Evolutionary conservation across 2,329 filamentous ascomycete genomes (phyloP), one percentile per base, ranked within the genome.

Genomic region (Fusarium torulosum): DNA sequence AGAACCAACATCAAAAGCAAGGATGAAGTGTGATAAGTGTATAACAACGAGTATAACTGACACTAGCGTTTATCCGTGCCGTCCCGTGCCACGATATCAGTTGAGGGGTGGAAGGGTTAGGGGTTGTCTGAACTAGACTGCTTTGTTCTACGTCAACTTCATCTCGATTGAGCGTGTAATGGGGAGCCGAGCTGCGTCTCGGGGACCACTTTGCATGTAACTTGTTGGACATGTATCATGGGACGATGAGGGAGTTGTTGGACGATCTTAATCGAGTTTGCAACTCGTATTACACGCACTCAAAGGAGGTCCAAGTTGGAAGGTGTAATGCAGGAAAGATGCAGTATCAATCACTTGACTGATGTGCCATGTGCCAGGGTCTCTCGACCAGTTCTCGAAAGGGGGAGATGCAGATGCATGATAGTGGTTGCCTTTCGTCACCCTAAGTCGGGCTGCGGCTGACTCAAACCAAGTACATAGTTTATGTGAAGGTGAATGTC

Each of bases 271-370:
- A 52, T 69, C 42, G 42, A 59, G 56, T 42, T 53, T 53, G 52
- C 49, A 67, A 54, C 37, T 72, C 69, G 71, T 65, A 69, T 69
- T 60, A 42, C 50, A 51, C 51, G 52, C 41, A 53, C 45, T 43
- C 37, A 38, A 49, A 23, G 44, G 17, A 51, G 50, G 25, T 64
- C 58, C 40, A 67, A 67, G 63, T 61, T 43, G 63, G 66, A 71
- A 71, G 62, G 52, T 61, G 62, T 7, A 49, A 63, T 52, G 56
- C 55, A 55, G 15, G 50, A 40, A 54, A 37, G 59, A 59, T 62
- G 57, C 59, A 64, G 58, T 59, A 65, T 52, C 59, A 74, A 71
- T 76, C 74, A 75, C 74, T 76, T 76, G 74, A 76, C 72, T 69
- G 58, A 52, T 65, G 65, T 59, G 46, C 60, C 52, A 75, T 75